phyloP scores from a whole-genome alignment of 176 grass and related monocot species.

The Rhynchospora tenuis region DNA sequence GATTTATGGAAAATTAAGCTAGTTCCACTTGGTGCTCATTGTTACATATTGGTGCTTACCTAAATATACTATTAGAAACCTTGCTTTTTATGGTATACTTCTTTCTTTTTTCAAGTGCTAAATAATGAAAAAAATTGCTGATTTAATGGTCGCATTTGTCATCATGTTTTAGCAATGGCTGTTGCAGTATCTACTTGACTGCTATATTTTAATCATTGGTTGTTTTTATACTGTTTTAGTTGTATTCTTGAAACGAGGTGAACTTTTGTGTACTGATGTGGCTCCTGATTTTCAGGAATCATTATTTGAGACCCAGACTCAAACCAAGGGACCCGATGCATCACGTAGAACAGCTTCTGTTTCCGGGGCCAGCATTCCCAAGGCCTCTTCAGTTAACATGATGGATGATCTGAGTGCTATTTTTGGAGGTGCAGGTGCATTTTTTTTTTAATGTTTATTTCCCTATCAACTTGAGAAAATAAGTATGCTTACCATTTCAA shows the following conservation, averaged over 20 bases:
- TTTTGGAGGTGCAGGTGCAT: constrained; percentile 77
- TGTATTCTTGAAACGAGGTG: not conserved
- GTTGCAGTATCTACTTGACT: not conserved
- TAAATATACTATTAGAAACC: not conserved
- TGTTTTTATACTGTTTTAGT: not conserved
- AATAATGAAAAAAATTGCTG: not conserved
- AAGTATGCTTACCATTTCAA: not conserved
- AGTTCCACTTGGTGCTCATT: not conserved
- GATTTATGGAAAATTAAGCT: not conserved
- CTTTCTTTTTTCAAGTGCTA: not conserved
- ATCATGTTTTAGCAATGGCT: too few relatives aligned
- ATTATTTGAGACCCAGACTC: constrained; percentile 58
- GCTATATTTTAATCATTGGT: not conserved
- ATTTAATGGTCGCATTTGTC: not conserved
- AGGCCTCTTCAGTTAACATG: constrained; percentile 81
- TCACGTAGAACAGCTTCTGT: constrained; percentile 39
- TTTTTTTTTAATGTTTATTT: not conserved
- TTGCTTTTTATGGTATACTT: not conserved
- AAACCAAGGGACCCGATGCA: constrained; percentile 52
- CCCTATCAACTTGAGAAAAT: not conserved
- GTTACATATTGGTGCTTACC: not conserved
- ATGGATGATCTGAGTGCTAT: constrained; percentile 82
- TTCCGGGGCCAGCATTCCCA: constrained; percentile 52
- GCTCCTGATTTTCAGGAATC: constrained; percentile 53
- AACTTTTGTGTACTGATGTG: not conserved